A percentile compares a stretch with the other conserved stretches of the same genome.
phyloP scores from a whole-genome alignment of 2,329 filamentous ascomycete species.

The Diaporthe citriasiana region DNA sequence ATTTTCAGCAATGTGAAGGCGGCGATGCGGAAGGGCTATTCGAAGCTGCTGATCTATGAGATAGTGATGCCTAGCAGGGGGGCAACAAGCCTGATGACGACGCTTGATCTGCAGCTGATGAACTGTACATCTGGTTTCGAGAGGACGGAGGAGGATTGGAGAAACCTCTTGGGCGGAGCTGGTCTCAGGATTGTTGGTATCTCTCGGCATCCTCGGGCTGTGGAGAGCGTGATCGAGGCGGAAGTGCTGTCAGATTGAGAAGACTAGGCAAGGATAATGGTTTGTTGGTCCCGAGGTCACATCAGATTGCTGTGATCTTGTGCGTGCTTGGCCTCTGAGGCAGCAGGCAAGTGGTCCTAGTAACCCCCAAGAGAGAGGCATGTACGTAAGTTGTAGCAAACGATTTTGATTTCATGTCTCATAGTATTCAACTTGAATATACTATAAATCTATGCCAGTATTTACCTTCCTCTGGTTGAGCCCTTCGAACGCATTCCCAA shows the following conservation, averaged over 20 bases:
- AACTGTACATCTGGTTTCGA: constrained; percentile 49
- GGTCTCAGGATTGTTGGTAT: constrained; percentile 50
- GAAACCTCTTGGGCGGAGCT: constrained; percentile 45
- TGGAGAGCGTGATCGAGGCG: constrained; percentile 21
- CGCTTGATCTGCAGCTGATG: constrained; percentile 56
- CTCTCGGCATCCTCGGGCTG: constrained; percentile 34
- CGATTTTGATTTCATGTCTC: not conserved
- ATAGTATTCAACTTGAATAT: not conserved
- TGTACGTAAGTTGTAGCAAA: not conserved
- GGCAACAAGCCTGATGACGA: constrained; percentile 50
- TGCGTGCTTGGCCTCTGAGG: not conserved
- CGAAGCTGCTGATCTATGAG: constrained; percentile 56
- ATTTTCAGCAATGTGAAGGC: constrained; percentile 7
- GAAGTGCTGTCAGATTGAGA: not conserved
- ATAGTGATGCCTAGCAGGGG: constrained; percentile 53
- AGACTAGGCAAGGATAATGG: not conserved
- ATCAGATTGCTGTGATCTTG: not conserved
- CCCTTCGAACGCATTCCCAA: not conserved
- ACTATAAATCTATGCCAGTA: not conserved
- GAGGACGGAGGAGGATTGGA: constrained; percentile 51
- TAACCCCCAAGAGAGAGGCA: not conserved
- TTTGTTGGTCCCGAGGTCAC: not conserved
- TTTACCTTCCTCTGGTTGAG: not conserved
- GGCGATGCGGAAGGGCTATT: constrained; percentile 56
- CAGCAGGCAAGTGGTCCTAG: not conserved